Base-by-base conservation (phyloP, 1,139 yeast genomes). In the Cylindricascospora bacillispora region DNA sequence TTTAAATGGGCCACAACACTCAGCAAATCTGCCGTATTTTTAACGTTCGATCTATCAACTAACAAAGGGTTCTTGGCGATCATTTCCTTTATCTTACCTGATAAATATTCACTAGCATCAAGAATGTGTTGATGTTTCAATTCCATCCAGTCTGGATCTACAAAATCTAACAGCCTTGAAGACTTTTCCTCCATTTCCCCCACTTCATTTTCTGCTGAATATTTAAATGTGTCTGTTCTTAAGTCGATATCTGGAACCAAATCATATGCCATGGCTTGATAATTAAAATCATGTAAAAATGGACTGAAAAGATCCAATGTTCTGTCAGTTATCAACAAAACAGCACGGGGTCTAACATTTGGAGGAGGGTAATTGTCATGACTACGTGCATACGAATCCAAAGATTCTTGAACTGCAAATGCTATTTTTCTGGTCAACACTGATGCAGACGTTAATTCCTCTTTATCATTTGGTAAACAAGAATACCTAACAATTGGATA, bases 261-360 rank as follows among this genome's bases (percentile, higher is more conserved):
- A 53, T 89, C 98, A 61, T 78, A 76, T 11, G 89, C 80, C 82
- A 86, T 77, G 5, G 95, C 89, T 54, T 89, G 94, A 54, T 85
- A 92, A n/a, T 79, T 72, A 55, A 86, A 83, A 51, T 85, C 95
- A 54, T 89, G 98, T 32, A 86, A 56, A 28, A 92, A 53, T 0
- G 97, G 95, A 3, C 93, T 81, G 47, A 71, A 70, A 34, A 80
- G 62, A 53, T 92, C 98, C 50, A 85, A 53, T 1, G 93, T 67
- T 38, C 99, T 65, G 54, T 89, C 98, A 4, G 81, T 62, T 19
- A 89, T 71, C 30, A 89, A 54, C 42, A 86, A 65, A 1, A 82
- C 65, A 0, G 95, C 70, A 41, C 94, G 65, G 11, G 81, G 82
- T 40, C 77, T 62, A 28, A 67, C 65, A 11, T 25, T 25, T 10